Base-by-base conservation (phyloP, 129 eudicot species). In the Lactuca sativa region DNA sequence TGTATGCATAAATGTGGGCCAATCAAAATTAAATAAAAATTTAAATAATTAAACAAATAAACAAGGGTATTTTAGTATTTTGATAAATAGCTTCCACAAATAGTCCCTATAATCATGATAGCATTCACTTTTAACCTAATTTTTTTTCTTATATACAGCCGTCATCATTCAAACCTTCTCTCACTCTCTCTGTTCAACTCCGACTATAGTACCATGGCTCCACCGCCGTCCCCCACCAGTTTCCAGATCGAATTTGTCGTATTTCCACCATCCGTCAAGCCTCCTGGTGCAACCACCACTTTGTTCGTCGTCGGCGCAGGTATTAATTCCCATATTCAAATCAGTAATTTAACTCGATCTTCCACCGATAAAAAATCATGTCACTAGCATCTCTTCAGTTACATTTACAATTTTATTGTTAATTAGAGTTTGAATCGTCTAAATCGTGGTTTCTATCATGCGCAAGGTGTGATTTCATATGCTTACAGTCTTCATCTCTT, bases 301-400 rank as follows among this genome's bases (percentile, higher is more conserved):
- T 64, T 92, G 55, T 86, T 92, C 80, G 95, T 92, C 63, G 98
- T 74, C 18, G 96, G 98, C 51, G 96, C 98, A 86, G 98, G 98
- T 88, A 64, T 18, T 21, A 21, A 21, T 21, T 21, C 21, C 21
- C 21, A 21, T 21, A 9, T 44, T 7, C 32, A 41, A 30, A 30
- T 12, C n/a, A 44, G 52, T 72, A 43, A 53, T 10, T 25, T 0
- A 21, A 21, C 21, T 43, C 36, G 15, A 31, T 14, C 59, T n/a
- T 38, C 10, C 18, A 32, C 32, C 58, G 6, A 44, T 34, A 56
- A 18, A 31, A 47, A 10, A 31, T 48, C 10, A 18, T 47, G 32
- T 33, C 13, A 25, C 21, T 15, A 47, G 33, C 59, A 21, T 3
- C 16, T 71, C 56, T 25, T 49, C 12, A 10, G 44, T 30, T 49